A percentile compares a stretch with the other conserved stretches of the same genome.
phyloP scores from a whole-genome alignment of 768 basidiomycete species.

The Dentipellis fragilis region DNA sequence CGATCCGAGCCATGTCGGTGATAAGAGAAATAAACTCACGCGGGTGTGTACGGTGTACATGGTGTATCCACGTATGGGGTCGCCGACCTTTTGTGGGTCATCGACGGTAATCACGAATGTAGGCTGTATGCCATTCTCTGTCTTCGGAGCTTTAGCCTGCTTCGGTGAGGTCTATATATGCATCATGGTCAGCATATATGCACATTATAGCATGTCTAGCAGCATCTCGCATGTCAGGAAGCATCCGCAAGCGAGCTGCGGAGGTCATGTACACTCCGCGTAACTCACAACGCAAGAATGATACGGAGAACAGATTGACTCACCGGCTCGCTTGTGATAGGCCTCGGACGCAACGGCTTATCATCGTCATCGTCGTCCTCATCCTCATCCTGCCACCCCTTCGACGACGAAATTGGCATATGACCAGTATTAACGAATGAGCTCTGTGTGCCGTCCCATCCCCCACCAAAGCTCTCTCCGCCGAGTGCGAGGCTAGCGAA shows the following conservation, averaged over 20 bases:
- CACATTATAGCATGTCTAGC: too few species aligned
- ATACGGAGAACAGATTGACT: constrained; percentile 5
- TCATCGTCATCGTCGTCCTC: constrained; percentile 26
- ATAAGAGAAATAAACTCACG: constrained; percentile 29
- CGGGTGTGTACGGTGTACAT: constrained; percentile 95
- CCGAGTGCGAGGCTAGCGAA: constrained; percentile 38
- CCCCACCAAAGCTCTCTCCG: constrained; percentile 32
- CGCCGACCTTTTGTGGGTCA: constrained; percentile 96
- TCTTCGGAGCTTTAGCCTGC: constrained; percentile 13
- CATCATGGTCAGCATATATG: too few species aligned
- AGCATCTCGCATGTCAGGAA: too few species aligned
- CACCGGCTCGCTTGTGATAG: constrained; percentile 17
- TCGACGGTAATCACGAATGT: constrained; percentile 86
- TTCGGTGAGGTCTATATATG: not conserved
- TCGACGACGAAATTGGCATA: not conserved
- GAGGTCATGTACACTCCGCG: not conserved
- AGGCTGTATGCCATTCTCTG: constrained; percentile 45
- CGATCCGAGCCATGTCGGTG: not conserved
- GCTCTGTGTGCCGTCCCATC: constrained; percentile 36
- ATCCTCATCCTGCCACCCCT: constrained; percentile 7
- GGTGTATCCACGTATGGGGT: constrained; percentile 86
- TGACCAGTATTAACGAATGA: constrained; percentile 21
- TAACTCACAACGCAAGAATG: not conserved
- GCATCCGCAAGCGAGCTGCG: not conserved
- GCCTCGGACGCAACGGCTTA: constrained; percentile 18